phyloP scores from a whole-genome alignment of 177 flowering plant species.

The Vitis hybrid region DNA sequence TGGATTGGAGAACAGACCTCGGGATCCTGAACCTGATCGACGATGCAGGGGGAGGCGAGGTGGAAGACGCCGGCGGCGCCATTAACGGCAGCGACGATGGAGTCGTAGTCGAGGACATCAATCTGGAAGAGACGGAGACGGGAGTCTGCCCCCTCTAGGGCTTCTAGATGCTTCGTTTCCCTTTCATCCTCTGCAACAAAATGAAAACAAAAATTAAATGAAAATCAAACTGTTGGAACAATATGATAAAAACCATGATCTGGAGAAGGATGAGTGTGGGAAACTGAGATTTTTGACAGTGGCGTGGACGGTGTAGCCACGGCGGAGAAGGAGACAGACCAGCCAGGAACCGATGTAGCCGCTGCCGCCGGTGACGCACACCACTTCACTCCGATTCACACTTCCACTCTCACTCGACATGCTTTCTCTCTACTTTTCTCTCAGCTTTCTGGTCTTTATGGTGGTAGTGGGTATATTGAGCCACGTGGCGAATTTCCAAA shows the following conservation, averaged over 20 bases:
- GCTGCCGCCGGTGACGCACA: slow-evolving; percentile 94
- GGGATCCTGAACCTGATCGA: slow-evolving; percentile 72
- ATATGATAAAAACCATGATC: neutral
- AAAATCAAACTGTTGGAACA: neutral
- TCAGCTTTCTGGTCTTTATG: no score
- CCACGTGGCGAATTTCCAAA: no score
- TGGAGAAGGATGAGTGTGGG: slow-evolving; percentile 3
- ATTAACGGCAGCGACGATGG: slow-evolving; percentile 59
- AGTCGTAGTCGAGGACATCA: slow-evolving; percentile 75
- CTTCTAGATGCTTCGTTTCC: slow-evolving; percentile 78
- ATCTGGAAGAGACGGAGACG: slow-evolving; percentile 82
- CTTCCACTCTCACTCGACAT: no score
- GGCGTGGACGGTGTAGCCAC: slow-evolving; percentile 89
- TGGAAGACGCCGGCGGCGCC: slow-evolving; percentile 86
- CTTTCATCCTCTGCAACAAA: slow-evolving; percentile 59
- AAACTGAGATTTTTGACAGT: slow-evolving; percentile 73
- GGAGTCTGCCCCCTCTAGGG: slow-evolving; percentile 62
- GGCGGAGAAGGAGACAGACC: slow-evolving; percentile 70
- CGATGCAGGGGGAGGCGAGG: slow-evolving; percentile 83
- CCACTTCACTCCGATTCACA: slow-evolving; percentile 23
- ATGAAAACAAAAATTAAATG: neutral
- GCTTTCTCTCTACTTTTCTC: no score
- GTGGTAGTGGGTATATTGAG: no score
- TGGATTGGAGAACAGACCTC: slow-evolving; percentile 31
- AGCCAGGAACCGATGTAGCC: slow-evolving; percentile 89